A percentile compares a stretch with the other conserved stretches of the same genome.
Evolutionary conservation across 176 grass and related monocot genomes (phyloP).

Genomic region (Cenchrus americanus): DNA sequence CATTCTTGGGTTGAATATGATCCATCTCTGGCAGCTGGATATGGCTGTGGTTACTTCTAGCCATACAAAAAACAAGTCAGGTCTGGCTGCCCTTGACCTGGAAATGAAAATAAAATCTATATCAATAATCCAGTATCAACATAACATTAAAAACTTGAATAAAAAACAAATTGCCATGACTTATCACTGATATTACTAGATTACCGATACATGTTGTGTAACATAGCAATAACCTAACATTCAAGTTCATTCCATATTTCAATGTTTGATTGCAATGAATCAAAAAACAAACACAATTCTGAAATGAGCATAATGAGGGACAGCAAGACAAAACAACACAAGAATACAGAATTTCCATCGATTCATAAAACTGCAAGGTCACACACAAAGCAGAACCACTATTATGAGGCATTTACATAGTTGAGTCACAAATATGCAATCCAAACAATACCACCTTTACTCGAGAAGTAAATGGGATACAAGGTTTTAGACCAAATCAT

Average conservation of each 20-base stretch:
- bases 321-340: not conserved
- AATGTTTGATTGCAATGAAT: not conserved
- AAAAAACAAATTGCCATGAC: not conserved
- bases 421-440: not conserved
- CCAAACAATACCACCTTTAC: not conserved
- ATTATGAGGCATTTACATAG: not conserved
- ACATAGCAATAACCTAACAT: constrained; percentile 13
- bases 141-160: not conserved
- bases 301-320: not conserved
- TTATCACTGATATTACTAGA: not conserved
- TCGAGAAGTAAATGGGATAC: not conserved
- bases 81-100: not conserved
- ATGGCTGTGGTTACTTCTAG: constrained; percentile 37
- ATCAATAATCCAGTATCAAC: constrained; percentile 27
- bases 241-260: constrained; percentile 1
- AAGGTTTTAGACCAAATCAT: not conserved
- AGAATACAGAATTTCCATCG: not conserved
- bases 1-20: constrained; percentile 43
- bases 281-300: not conserved
- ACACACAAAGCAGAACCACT: not conserved
- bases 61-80: constrained; percentile 34
- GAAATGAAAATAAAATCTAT: constrained; percentile 11
- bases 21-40: constrained; percentile 45
- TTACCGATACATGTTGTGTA: not conserved
- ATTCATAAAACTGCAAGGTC: not conserved